Evolutionary conservation across 225 moss, liverwort and hornwort species (phyloP).

Genomic region (Pseudoscleropodium purum): DNA sequence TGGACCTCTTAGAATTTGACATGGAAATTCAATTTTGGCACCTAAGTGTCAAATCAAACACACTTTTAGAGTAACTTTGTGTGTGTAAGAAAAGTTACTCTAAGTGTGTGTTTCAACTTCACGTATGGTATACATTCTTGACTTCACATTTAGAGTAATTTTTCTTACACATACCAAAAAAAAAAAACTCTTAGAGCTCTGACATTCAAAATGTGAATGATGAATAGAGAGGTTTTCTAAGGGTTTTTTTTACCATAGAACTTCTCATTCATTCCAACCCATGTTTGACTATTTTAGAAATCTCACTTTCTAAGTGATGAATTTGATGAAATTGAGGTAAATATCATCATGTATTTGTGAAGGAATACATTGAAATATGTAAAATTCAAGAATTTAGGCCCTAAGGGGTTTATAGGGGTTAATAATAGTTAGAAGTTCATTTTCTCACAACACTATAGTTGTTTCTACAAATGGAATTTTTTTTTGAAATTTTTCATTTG

Average conservation of each 20-base stretch:
- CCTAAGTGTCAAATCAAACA: neutral
- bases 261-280: neutral
- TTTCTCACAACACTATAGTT: fast-evolving
- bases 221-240: neutral
- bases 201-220: fast-evolving
- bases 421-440: neutral
- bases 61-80: too few relatives aligned
- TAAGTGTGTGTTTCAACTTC: too few relatives aligned
- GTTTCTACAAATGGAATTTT: neutral
- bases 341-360: neutral
- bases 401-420: too few relatives aligned
- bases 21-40: neutral
- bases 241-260: too few relatives aligned
- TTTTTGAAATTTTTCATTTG: neutral
- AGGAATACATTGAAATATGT: neutral
- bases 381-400: neutral
- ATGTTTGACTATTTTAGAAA: neutral
- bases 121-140: fast-evolving
- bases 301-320: neutral
- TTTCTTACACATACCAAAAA: too few relatives aligned
- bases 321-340: neutral
- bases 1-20: neutral
- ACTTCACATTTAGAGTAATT: neutral
- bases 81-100: too few relatives aligned
- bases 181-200: fast-evolving